phyloP scores from a whole-genome alignment of 495 filamentous ascomycete genomes.

The Annulohypoxylon maeteangense region DNA sequence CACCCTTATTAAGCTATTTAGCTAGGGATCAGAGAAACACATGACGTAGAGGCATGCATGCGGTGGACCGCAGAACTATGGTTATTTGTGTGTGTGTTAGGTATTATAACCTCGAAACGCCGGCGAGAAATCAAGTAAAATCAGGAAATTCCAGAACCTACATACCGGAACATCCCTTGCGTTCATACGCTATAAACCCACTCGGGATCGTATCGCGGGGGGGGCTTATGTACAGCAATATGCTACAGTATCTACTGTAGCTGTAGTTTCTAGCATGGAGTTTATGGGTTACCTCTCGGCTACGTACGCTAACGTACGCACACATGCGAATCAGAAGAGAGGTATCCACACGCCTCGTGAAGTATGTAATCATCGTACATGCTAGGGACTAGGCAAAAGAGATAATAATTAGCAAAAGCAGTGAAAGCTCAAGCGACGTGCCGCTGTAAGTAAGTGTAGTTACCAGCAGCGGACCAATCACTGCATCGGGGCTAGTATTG shows the following conservation, averaged over 20 bases:
- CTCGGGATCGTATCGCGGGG: conserved; percentile 21
- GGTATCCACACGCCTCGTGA: conserved; percentile 19
- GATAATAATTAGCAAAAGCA: background rate
- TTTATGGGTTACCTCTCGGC: conserved; percentile 15
- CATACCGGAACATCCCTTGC: conserved; percentile 38
- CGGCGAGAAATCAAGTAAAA: background rate
- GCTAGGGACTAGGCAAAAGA: background rate
- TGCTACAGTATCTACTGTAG: background rate
- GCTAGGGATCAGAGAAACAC: background rate
- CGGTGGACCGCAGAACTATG: background rate
- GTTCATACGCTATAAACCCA: conserved; percentile 23
- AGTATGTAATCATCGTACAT: conserved; percentile 14
- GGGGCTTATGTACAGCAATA: conserved; percentile 6
- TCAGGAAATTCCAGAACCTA: conserved; percentile 30
- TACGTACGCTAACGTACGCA: conserved; percentile 35
- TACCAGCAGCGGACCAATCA: conserved; percentile 34
- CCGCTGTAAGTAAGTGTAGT: conserved; percentile 9
- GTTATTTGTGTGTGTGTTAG: background rate
- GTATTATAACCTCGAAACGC: conserved; percentile 30
- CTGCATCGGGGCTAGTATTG: conserved; percentile 39
- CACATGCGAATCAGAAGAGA: conserved; percentile 2
- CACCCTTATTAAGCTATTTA: background rate
- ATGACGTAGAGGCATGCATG: background rate
- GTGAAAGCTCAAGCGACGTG: background rate
- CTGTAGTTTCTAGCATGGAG: background rate